Evolutionary conservation across 2,329 filamentous ascomycete species (phyloP).

Genomic region (Scedosporium apiospermum): DNA sequence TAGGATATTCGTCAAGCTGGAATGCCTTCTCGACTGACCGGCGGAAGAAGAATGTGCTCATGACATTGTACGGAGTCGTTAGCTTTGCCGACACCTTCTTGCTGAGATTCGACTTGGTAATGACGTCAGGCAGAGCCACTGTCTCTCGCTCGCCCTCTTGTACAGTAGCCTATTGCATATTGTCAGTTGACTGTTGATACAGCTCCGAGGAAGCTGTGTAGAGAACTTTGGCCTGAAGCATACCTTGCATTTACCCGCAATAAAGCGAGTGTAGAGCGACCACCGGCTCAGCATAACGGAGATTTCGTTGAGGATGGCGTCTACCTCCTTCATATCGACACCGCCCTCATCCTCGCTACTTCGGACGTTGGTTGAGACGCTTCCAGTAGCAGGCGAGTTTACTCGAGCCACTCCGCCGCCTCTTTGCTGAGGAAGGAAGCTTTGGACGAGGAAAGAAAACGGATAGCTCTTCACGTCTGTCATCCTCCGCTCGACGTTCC

Average conservation of each 20-base stretch:
- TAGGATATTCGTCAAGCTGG: slow-evolving; percentile 83
- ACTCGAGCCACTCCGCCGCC: slow-evolving; percentile 55
- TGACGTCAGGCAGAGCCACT: slow-evolving; percentile 60
- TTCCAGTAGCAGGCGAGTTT: slow-evolving; percentile 56
- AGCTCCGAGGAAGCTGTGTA: not conserved
- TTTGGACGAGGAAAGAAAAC: slow-evolving; percentile 93
- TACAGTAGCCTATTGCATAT: not conserved
- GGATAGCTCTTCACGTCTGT: slow-evolving; percentile 97
- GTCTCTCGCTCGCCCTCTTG: not conserved
- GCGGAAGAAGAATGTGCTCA: slow-evolving; percentile 95
- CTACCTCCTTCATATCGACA: slow-evolving; percentile 94
- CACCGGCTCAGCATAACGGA: slow-evolving; percentile 87
- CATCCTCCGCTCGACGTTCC: slow-evolving; percentile 71
- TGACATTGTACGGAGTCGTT: slow-evolving; percentile 72
- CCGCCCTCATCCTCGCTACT: slow-evolving; percentile 72
- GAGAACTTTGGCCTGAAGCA: slow-evolving; percentile 17
- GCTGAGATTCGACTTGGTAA: slow-evolving; percentile 69
- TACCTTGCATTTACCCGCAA: slow-evolving; percentile 79
- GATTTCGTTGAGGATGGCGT: slow-evolving; percentile 77
- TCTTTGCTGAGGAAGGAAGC: slow-evolving; percentile 69
- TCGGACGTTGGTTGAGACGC: slow-evolving; percentile 39
- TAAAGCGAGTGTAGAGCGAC: slow-evolving; percentile 84
- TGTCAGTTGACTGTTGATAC: not conserved
- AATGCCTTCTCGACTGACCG: slow-evolving; percentile 96
- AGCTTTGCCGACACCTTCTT: slow-evolving; percentile 71